Conservation (phyloP, 2,329 filamentous ascomycete genomes). For the Aspergillus sp. region DNA sequence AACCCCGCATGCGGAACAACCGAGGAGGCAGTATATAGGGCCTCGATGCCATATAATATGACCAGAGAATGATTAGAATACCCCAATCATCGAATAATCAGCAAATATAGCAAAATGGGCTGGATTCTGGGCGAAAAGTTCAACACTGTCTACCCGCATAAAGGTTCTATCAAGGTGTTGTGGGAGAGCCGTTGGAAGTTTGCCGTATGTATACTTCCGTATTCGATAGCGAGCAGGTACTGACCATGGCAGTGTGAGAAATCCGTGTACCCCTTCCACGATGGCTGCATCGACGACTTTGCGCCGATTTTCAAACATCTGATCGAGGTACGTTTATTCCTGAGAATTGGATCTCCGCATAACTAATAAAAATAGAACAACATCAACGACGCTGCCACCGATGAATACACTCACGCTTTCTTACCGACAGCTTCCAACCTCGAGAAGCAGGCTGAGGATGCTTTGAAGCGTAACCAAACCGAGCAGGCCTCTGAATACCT, state of each 20-base stretch:
- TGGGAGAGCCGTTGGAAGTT: slow-evolving; percentile 73
- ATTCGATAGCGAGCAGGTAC: not conserved
- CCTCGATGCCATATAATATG: too few species aligned
- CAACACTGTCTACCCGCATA: slow-evolving; percentile 46
- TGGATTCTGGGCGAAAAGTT: slow-evolving; percentile 41
- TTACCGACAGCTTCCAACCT: slow-evolving; percentile 55
- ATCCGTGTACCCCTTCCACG: slow-evolving; percentile 67
- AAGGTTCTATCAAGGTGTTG: slow-evolving; percentile 51
- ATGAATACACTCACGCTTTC: slow-evolving; percentile 57
- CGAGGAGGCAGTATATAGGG: not conserved
- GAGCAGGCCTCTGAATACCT: slow-evolving; percentile 54
- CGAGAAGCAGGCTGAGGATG: slow-evolving; percentile 44
- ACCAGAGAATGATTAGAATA: too few species aligned
- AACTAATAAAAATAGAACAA: slow-evolving; percentile 33
- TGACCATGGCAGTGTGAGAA: slow-evolving; percentile 41
- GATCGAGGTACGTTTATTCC: slow-evolving; percentile 39
- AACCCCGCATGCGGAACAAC: too few species aligned
- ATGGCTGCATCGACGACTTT: slow-evolving; percentile 60
- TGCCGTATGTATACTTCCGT: slow-evolving; percentile 41
- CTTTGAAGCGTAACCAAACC: slow-evolving; percentile 41
- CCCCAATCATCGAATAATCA: too few species aligned
- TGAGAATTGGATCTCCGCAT: not conserved
- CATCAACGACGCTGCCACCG: slow-evolving; percentile 57
- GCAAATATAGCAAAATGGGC: not conserved
- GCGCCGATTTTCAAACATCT: slow-evolving; percentile 59